Conservation (phyloP, 1,284 basidiomycete genomes). For the Ustilago tritici region DNA sequence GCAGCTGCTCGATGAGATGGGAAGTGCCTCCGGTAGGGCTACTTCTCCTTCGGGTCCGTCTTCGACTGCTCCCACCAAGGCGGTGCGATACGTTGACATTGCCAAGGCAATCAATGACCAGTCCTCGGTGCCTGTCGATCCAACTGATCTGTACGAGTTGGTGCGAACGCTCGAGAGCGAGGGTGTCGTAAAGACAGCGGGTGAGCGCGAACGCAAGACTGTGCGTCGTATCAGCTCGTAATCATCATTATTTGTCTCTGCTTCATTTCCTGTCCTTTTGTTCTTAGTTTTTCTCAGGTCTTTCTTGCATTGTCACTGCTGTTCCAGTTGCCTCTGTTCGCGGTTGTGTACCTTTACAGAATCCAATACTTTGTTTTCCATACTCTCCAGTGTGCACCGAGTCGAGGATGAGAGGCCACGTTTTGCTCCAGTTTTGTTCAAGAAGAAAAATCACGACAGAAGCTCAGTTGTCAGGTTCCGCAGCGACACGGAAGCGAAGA, state of each 20-base stretch:
- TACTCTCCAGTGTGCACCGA: not conserved
- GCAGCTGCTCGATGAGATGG: conserved; percentile 59
- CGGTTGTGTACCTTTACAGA: conserved; percentile 16
- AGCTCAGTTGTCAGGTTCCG: conserved; percentile 3
- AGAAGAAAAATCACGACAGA: not conserved
- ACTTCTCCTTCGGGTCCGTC: conserved; percentile 41
- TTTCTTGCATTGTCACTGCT: conserved; percentile 14
- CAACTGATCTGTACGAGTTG: conserved; percentile 60
- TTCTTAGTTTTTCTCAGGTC: not conserved
- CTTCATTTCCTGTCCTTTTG: not conserved
- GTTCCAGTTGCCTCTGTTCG: not conserved
- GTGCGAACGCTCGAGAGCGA: conserved; percentile 61
- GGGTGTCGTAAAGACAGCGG: conserved; percentile 61
- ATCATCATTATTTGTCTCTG: not conserved
- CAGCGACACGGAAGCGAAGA: not conserved
- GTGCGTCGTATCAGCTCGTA: conserved; percentile 58
- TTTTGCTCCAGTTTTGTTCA: not conserved
- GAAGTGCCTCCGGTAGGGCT: conserved; percentile 39
- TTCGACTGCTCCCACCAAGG: conserved; percentile 41
- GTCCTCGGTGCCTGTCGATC: conserved; percentile 61
- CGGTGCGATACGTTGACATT: conserved; percentile 64
- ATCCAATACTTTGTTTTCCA: not conserved
- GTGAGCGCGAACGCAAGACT: conserved; percentile 65
- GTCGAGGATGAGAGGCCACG: not conserved
- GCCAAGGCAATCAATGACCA: conserved; percentile 63